Evolutionary conservation across 768 basidiomycete species (phyloP).

Genomic region (Agaricus subrufescens): DNA sequence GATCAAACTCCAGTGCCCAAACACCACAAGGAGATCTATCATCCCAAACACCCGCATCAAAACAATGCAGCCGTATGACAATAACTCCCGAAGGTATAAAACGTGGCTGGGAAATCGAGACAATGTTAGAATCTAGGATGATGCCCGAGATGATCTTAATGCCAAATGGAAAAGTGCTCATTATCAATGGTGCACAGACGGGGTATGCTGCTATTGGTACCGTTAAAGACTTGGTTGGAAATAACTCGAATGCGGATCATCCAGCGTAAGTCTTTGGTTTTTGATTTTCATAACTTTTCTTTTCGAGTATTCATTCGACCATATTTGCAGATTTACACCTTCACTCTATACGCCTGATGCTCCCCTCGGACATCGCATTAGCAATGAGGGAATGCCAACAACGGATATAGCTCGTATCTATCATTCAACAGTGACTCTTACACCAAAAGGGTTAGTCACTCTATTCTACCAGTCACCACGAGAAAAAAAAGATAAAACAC

Average conservation of each 20-base stretch:
- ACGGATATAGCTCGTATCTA: slow-evolving; percentile 51
- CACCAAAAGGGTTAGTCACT: slow-evolving; percentile 43
- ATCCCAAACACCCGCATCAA: slow-evolving; percentile 37
- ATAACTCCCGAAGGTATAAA: slow-evolving; percentile 37
- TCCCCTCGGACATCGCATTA: slow-evolving; percentile 38
- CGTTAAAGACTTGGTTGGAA: slow-evolving; percentile 22
- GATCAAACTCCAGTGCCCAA: slow-evolving; percentile 28
- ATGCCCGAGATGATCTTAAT: slow-evolving; percentile 36
- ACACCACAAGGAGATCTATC: slow-evolving; percentile 24
- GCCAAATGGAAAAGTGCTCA: slow-evolving; percentile 39
- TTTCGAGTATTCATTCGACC: background rate
- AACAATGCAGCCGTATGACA: slow-evolving; percentile 38
- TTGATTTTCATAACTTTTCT: no score
- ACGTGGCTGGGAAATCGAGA: slow-evolving; percentile 41
- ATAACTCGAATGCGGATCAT: slow-evolving; percentile 25
- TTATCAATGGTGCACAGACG: slow-evolving; percentile 38
- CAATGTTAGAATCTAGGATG: slow-evolving; percentile 34
- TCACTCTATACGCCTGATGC: slow-evolving; percentile 44
- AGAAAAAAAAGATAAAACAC: no score
- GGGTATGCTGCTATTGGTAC: slow-evolving; percentile 37
- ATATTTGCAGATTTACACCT: slow-evolving; percentile 27
- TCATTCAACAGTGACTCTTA: slow-evolving; percentile 55
- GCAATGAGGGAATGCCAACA: slow-evolving; percentile 40
- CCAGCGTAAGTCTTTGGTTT: slow-evolving; percentile 19
- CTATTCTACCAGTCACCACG: no score